phyloP scores from a whole-genome alignment of 345 rosid species.

The Eucalyptus marginata region DNA sequence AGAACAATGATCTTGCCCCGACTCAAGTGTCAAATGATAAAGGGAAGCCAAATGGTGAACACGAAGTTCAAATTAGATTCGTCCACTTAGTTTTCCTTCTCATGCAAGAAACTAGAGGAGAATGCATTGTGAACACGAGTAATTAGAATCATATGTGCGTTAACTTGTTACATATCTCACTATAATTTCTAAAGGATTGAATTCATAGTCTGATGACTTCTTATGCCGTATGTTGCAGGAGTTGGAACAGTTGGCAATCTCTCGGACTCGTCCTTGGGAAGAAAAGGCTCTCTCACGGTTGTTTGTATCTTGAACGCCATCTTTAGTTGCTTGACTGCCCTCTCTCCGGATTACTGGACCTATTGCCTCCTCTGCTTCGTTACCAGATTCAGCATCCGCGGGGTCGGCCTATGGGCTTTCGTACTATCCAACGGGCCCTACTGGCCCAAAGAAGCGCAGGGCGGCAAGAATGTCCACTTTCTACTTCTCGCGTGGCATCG shows the following conservation, averaged over 20 bases:
- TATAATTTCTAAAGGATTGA: too few relatives aligned
- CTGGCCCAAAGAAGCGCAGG: too few relatives aligned
- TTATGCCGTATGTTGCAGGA: constrained; percentile 22
- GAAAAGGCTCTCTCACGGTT: constrained; percentile 75
- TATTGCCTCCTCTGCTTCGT: constrained; percentile 51
- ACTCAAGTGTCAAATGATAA: neutral
- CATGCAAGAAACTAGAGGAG: neutral
- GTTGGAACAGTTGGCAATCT: constrained; percentile 81
- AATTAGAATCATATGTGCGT: too few relatives aligned
- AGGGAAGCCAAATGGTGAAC: neutral
- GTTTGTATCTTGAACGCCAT: constrained; percentile 62
- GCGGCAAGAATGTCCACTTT: too few relatives aligned
- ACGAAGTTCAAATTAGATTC: neutral
- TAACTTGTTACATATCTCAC: rapidly evolving
- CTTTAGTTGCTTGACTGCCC: constrained; percentile 63
- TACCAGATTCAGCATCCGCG: constrained; percentile 85
- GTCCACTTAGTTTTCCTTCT: too few relatives aligned
- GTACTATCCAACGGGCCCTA: constrained; percentile 7
- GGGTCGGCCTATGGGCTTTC: constrained; percentile 75
- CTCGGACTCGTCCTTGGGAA: constrained; percentile 71
- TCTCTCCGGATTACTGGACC: constrained; percentile 46
- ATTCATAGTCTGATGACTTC: neutral
- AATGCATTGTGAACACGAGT: neutral
- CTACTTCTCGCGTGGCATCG: too few relatives aligned
- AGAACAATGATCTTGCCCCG: neutral